phyloP scores from a whole-genome alignment of 345 rosid species.

The Clausena lansium region DNA sequence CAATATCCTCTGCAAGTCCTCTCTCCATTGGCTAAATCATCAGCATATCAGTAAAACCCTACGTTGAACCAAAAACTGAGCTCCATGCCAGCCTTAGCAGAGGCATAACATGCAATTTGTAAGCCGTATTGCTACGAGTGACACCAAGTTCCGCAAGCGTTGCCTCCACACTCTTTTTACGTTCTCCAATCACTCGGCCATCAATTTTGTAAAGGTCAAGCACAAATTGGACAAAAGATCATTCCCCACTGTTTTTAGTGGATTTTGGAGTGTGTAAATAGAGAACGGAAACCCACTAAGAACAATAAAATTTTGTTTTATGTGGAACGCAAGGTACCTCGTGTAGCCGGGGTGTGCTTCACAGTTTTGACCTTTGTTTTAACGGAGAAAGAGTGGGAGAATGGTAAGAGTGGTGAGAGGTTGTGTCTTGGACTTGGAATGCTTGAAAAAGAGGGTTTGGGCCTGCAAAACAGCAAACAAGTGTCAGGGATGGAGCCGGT shows the following conservation, averaged over 20 bases:
- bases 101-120: conserved; percentile 89
- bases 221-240: conserved; percentile 91
- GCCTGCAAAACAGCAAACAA: too few relatives aligned
- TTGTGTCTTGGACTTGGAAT: too few relatives aligned
- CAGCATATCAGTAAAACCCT: conserved; percentile 97
- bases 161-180: conserved; percentile 92
- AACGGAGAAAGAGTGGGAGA: too few relatives aligned
- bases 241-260: conserved; percentile 92
- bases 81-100: conserved; percentile 87
- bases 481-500: too few relatives aligned
- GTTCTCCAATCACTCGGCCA: conserved; percentile 98
- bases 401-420: too few relatives aligned
- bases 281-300: too few relatives aligned
- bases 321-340: too few relatives aligned
- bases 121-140: conserved; percentile 83
- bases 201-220: conserved; percentile 93
- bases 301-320: too few relatives aligned
- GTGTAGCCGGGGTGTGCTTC: too few relatives aligned
- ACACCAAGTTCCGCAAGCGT: conserved; percentile 96
- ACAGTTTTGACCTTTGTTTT: too few relatives aligned
- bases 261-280: too few relatives aligned
- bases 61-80: conserved; percentile 85
- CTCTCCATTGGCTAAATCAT: conserved; percentile 97
- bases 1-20: conserved; percentile 96
- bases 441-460: too few relatives aligned